Percentiles rank a stretch among this genome's conserved stretches.
These are phyloP conservation scores for Fusarium secorum DNA, from an alignment of 2,329 filamentous ascomycete species.

Conservation along the genomic window DNA sequence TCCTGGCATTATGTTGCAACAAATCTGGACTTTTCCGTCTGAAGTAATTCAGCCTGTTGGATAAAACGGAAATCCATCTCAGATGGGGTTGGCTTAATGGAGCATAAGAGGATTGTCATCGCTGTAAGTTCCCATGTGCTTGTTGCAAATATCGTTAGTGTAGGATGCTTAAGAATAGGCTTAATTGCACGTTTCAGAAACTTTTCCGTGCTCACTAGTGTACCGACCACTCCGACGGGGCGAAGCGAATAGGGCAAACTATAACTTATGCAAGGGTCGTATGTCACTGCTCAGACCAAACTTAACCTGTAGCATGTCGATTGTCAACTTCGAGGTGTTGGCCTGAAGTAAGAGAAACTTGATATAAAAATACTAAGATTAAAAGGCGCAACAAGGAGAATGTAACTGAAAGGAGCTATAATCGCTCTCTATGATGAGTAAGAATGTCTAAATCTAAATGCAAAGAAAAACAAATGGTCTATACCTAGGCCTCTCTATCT, in stretches of 20 bases:
- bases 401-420: background rate
- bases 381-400: rapidly evolving
- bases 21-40: background rate
- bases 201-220: background rate
- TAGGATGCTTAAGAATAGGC: background rate
- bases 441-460: background rate
- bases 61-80: background rate
- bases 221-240: background rate
- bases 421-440: rapidly evolving
- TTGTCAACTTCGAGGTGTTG: background rate
- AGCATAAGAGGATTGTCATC: background rate
- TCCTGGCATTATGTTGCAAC: background rate
- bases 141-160: background rate
- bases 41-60: constrained; percentile 3
- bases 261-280: background rate
- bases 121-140: too few relatives aligned
- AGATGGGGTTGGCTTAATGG: background rate
- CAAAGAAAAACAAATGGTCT: background rate
- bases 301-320: background rate
- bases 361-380: rapidly evolving
- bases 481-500: background rate
- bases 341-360: rapidly evolving
- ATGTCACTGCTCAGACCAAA: background rate
- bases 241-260: background rate
- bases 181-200: background rate